Evolutionary conservation across 2,329 filamentous ascomycete genomes (phyloP).

Genomic region (Cladorrhinum sp.): DNA sequence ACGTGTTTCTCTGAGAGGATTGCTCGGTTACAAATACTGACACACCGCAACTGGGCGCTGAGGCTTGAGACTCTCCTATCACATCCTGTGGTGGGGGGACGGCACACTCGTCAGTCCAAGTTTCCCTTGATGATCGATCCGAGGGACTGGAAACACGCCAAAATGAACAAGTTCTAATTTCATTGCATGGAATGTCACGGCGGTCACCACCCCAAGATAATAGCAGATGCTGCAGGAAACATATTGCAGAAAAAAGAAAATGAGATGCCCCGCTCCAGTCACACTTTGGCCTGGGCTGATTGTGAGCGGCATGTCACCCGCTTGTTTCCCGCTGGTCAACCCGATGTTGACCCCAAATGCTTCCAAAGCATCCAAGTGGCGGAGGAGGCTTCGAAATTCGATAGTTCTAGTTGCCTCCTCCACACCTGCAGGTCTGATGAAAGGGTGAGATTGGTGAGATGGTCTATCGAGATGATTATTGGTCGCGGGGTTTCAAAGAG

Average conservation of each 20-base stretch:
- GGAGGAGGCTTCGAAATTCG: constrained; percentile 23
- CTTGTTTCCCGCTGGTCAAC: background rate
- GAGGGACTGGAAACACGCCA: constrained; percentile 22
- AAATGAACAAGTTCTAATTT: constrained; percentile 17
- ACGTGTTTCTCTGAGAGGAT: background rate
- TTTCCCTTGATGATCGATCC: constrained; percentile 26
- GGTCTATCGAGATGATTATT: constrained; percentile 20
- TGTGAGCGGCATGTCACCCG: constrained; percentile 7
- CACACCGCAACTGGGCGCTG: background rate
- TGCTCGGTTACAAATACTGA: background rate
- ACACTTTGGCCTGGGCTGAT: constrained; percentile 11
- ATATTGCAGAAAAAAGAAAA: constrained; percentile 20
- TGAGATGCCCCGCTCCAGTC: constrained; percentile 11
- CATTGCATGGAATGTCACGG: background rate
- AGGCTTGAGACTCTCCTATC: background rate
- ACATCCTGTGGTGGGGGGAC: background rate
- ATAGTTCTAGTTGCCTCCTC: constrained; percentile 24
- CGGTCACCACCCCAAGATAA: constrained; percentile 14
- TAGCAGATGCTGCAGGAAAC: constrained; percentile 12
- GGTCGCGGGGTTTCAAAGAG: constrained; percentile 17
- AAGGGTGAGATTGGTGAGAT: constrained; percentile 24
- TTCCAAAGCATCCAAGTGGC: constrained; percentile 9
- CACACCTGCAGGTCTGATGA: constrained; percentile 27
- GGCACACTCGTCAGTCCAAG: background rate
- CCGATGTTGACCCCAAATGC: background rate